Conservation (phyloP, 129 eudicot genomes). For the Ambrosia artemisiifolia region DNA sequence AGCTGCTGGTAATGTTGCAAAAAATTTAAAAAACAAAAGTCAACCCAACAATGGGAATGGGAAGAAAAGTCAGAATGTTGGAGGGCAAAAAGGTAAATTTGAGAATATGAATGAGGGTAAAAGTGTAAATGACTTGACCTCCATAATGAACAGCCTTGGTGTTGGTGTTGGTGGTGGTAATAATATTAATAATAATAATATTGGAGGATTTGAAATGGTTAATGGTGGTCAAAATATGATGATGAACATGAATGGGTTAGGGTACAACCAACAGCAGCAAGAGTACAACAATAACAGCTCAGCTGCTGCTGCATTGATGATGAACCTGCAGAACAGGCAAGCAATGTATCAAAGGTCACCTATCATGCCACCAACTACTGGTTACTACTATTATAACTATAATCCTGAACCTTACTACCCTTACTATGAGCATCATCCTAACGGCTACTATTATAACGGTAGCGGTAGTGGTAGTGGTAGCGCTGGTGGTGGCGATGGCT, state of each 20-base stretch:
- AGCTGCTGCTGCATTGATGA: slow-evolving; percentile 51
- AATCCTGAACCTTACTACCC: slow-evolving; percentile 41
- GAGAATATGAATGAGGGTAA: slow-evolving; percentile 39
- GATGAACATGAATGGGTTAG: slow-evolving; percentile 44
- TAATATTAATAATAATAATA: slow-evolving; percentile 10
- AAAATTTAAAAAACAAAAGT: slow-evolving; percentile 13
- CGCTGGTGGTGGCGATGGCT: not conserved
- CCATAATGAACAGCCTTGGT: slow-evolving; percentile 51
- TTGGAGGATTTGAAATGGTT: slow-evolving; percentile 32
- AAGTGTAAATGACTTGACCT: slow-evolving; percentile 47
- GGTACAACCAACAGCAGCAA: slow-evolving; percentile 32
- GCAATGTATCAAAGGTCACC: slow-evolving; percentile 69
- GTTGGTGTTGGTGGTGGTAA: slow-evolving; percentile 29
- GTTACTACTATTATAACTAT: slow-evolving; percentile 52
- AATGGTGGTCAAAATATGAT: slow-evolving; percentile 42
- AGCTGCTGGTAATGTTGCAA: slow-evolving; percentile 21
- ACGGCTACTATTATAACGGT: slow-evolving; percentile 31
- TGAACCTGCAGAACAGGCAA: slow-evolving; percentile 64
- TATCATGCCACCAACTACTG: slow-evolving; percentile 54
- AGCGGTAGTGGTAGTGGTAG: slow-evolving; percentile 3
- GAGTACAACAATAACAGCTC: slow-evolving; percentile 27
- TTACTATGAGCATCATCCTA: slow-evolving; percentile 22
- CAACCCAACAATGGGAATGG: slow-evolving; percentile 44
- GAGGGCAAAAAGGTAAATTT: slow-evolving; percentile 30
- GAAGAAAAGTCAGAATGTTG: slow-evolving; percentile 41